Conservation (phyloP, 2,329 filamentous ascomycete species). For the Xylariaceae sp. region DNA sequence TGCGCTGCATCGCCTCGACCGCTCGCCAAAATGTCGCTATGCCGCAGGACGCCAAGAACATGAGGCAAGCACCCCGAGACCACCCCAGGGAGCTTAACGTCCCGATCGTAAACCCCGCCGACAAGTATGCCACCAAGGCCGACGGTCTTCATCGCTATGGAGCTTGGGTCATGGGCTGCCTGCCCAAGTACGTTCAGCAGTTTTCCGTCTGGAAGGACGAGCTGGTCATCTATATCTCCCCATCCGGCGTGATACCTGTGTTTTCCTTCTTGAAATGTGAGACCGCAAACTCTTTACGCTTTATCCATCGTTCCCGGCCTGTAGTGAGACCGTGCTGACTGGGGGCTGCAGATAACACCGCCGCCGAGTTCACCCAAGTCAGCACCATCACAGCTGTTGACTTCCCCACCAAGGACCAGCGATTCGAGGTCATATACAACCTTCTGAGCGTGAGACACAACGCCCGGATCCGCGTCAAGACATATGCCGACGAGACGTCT, state of each 20-base stretch:
- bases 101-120: slow-evolving; percentile 82
- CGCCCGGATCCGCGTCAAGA: slow-evolving; percentile 94
- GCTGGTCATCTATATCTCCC: slow-evolving; percentile 87
- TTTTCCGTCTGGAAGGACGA: slow-evolving; percentile 99
- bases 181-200: slow-evolving; percentile 98
- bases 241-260: slow-evolving; percentile 80
- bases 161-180: slow-evolving; percentile 90
- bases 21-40: slow-evolving; percentile 47
- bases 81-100: slow-evolving; percentile 61
- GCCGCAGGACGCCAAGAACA: slow-evolving; percentile 58
- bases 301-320: not conserved
- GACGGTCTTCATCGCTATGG: slow-evolving; percentile 90
- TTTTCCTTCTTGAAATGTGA: slow-evolving; percentile 86
- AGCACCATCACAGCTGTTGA: slow-evolving; percentile 91
- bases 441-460: slow-evolving; percentile 94
- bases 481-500: slow-evolving; percentile 92
- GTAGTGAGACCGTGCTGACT: slow-evolving; percentile 15
- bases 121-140: slow-evolving; percentile 85
- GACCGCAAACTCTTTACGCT: not conserved
- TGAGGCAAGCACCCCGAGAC: slow-evolving; percentile 58
- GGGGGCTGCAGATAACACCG: slow-evolving; percentile 69
- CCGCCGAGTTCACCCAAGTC: slow-evolving; percentile 92
- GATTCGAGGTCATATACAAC: slow-evolving; percentile 98
- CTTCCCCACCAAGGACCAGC: slow-evolving; percentile 89
- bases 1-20: slow-evolving; percentile 47